Evolutionary conservation across 441 rosid species (phyloP).

Genomic region (Croton laevigatus): DNA sequence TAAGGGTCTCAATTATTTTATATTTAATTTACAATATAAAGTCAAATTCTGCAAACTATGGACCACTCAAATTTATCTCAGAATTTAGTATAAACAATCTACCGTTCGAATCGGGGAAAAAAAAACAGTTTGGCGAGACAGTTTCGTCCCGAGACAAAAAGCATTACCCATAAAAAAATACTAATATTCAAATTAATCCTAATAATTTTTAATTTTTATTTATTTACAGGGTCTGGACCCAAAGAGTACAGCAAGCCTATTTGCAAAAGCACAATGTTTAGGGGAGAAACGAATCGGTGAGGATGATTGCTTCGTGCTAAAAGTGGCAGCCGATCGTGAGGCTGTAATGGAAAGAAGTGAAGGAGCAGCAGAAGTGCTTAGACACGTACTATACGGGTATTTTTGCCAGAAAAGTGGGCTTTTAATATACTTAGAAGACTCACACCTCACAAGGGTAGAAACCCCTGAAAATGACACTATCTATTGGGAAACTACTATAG

Average conservation of each 20-base stretch:
- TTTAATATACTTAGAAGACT: constrained; percentile 77
- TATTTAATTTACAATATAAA: too few relatives aligned
- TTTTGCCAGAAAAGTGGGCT: constrained; percentile 88
- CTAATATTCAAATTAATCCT: too few relatives aligned
- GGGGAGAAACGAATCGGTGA: constrained; percentile 78
- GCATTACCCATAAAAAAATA: too few relatives aligned
- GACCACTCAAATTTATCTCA: too few relatives aligned
- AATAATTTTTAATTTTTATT: too few relatives aligned
- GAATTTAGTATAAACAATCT: too few relatives aligned
- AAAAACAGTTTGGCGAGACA: too few relatives aligned
- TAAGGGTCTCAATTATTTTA: too few relatives aligned
- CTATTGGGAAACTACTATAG: constrained; percentile 93
- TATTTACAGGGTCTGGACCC: constrained; percentile 65
- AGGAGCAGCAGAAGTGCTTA: constrained; percentile 78
- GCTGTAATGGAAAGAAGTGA: constrained; percentile 75
- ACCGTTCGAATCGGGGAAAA: too few relatives aligned
- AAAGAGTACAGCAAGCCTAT: constrained; percentile 68
- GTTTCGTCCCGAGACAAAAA: too few relatives aligned
- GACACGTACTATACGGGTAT: constrained; percentile 85
- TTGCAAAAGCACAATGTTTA: constrained; percentile 71
- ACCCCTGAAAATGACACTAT: constrained; percentile 53
- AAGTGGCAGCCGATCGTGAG: constrained; percentile 73
- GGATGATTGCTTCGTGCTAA: constrained; percentile 76
- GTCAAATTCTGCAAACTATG: too few relatives aligned
- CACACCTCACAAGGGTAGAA: constrained; percentile 72